Base-by-base conservation (phyloP, 176 grass and related monocot genomes). In the Aegilops umbellulata region DNA sequence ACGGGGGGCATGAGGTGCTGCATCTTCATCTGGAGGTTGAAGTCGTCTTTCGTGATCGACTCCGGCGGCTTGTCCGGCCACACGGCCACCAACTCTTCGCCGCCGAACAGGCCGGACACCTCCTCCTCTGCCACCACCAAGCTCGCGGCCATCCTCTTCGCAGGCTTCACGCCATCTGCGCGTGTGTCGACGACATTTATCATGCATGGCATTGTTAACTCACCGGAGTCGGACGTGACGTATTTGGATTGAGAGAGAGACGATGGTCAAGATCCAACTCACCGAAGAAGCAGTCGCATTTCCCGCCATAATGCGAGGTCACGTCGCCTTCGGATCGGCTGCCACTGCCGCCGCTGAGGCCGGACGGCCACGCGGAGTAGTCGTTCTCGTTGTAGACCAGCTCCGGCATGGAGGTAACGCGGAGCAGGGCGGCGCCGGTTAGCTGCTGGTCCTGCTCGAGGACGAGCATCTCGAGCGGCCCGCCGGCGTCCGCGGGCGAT, bases 11-110 rank as follows among this genome's bases (percentile, higher is more conserved):
- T 75, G 69, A 80, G 53, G 11, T 89, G 78, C 55, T 82, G 90
- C 46, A 88, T n/a, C 49, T 60, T 19, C 53, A 22, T 57, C 19
- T 20, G 62, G 74, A 87, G 60, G 36, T 19, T 81, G 29, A 70
- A 51, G 17, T 66, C 80, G 7, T 91, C 85, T 49, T 87, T 80
- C 13, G 80, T 84, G 70, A 84, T 39, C 5, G 86, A 74, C 8
- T 66, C 83, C 13, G 80, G 53, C 19, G 53, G 3, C 7, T 57
- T 57, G 53, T 57, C 53, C 19, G 53, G 53, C 53, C 53, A 57
- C 19, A 57, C 53, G 19, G 19, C 19, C 53, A 22, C 53, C 53
- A 22, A 60, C 4, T 65, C 46, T n/a, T 92, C 78, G 16, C 9
- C 39, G 27, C 76, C 53, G 13, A 62, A 46, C 3, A 64, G 22